Base-by-base conservation (phyloP, 176 grass and related monocot species). In the Ensete ventricosum region DNA sequence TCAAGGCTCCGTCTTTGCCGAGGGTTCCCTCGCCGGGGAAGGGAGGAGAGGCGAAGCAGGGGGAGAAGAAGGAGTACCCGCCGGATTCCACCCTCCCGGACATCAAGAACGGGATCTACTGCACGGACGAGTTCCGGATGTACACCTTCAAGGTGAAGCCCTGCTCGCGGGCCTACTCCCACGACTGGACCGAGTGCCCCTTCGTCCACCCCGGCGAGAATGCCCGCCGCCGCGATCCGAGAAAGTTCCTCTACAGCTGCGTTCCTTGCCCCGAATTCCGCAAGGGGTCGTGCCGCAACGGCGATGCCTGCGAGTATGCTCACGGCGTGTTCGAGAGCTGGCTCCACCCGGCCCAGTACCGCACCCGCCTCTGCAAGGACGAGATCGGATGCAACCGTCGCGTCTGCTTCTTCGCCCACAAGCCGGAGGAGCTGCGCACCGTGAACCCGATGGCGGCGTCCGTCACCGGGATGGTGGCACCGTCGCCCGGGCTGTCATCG, bases 121-220 rank as follows among this genome's bases (percentile, higher is more conserved):
- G 81, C 1, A 85, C 90, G 0, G 90, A 92, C 14, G 90, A 92
- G 72, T 92, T 92, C 75, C 86, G 90, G 65, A 92, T 92, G 90
- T 92, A 89, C 87, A 87, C 90, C 4, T 92, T 92, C 79, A 92
- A 92, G 81, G 85, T 92, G 78, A 82, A 87, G 20, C 90, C 90
- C 1, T 92, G 90, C 75, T 92, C 90, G 1, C 76, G 90, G 9
- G 87, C 90, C 8, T 92, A 92, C 84, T 92, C 90, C 1, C 90
- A 92, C 57, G 90, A 92, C 81, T 92, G 90, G 90, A 92, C 90
- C 0, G 90, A 92, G 83, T 92, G 90, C 76, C 90, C 90, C 50
- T 92, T 92, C 59, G 90, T 92, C 60, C 90, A 92, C 78, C 90
- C 90, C 17, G 90, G 90, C 64, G 90, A 92, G 84, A 92, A 92